Conservation (phyloP, 805 yeast genomes). For the Saccharomyces eubayanus region DNA sequence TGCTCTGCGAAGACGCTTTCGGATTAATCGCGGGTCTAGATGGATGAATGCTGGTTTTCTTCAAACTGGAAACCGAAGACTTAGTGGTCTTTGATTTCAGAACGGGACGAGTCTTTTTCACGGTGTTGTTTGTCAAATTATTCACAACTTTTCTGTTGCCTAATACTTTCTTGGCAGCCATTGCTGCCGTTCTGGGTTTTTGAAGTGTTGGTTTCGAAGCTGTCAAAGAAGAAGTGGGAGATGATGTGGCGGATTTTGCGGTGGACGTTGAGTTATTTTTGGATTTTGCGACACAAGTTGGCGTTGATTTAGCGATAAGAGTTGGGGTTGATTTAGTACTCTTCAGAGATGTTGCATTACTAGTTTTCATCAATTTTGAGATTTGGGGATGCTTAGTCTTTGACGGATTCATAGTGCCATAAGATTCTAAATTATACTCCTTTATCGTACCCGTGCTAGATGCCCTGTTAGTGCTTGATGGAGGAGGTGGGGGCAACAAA, state of each 20-base stretch:
- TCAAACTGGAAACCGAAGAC: not conserved
- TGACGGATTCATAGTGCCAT: slow-evolving; percentile 2
- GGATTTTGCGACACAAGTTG: slow-evolving; percentile 1
- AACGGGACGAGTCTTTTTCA: not conserved
- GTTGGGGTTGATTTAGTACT: slow-evolving; percentile 17
- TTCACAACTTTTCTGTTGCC: not conserved
- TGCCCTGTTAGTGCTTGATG: not conserved
- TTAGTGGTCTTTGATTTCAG: not conserved
- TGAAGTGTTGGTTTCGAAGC: not conserved
- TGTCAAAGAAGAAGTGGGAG: slow-evolving; percentile 1
- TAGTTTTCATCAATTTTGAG: not conserved
- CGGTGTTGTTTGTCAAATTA: not conserved
- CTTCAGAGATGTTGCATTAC: slow-evolving; percentile 3
- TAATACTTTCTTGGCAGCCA: slow-evolving; percentile 6
- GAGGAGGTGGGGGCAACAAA: not conserved
- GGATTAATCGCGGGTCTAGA: not conserved
- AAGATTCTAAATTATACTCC: slow-evolving; percentile 4
- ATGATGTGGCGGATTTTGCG: slow-evolving; percentile 1
- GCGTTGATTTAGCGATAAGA: slow-evolving; percentile 5
- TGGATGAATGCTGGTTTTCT: not conserved
- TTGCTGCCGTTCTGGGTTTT: slow-evolving; percentile 5
- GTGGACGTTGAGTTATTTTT: not conserved
- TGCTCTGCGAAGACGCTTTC: not conserved
- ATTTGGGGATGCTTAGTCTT: not conserved
- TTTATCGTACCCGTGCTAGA: slow-evolving; percentile 1